These are phyloP conservation scores for Penicillium digitatum DNA, from an alignment of 2,329 filamentous ascomycete genomes.

Conservation along the genomic window DNA sequence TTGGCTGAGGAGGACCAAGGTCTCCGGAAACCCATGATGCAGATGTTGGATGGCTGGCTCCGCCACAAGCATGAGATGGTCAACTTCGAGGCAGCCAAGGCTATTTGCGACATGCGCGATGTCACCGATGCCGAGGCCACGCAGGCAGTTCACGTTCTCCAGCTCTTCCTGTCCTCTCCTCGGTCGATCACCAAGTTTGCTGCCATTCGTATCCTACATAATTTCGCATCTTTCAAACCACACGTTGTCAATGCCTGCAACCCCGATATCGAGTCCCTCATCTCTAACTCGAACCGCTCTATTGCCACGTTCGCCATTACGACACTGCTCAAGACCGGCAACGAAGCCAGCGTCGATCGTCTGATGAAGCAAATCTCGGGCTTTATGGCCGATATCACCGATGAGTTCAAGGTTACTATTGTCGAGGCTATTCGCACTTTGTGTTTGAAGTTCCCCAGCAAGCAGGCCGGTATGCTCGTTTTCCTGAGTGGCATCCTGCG, in stretches of 20 bases:
- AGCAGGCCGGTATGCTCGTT: constrained; percentile 94
- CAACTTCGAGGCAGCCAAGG: constrained; percentile 98
- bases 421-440: constrained; percentile 96
- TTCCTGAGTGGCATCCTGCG: constrained; percentile 96
- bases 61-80: constrained; percentile 99
- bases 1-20: constrained; percentile 88
- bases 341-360: constrained; percentile 92
- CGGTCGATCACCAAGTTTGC: constrained; percentile 96
- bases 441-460: constrained; percentile 95
- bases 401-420: constrained; percentile 99
- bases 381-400: constrained; percentile 98
- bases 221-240: constrained; percentile 95
- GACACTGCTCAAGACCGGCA: constrained; percentile 94
- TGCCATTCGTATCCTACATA: constrained; percentile 91
- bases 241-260: constrained; percentile 90
- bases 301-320: constrained; percentile 99
- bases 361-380: constrained; percentile 98
- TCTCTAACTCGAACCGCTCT: constrained; percentile 93
- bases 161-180: constrained; percentile 94
- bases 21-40: constrained; percentile 92
- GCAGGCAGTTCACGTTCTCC: constrained; percentile 89
- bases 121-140: constrained; percentile 87
- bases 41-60: constrained; percentile 91
- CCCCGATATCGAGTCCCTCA: constrained; percentile 92
- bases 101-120: constrained; percentile 91